Evolutionary conservation across 495 filamentous ascomycete species (phyloP), one percentile per base, ranked within the genome.

Genomic region (Podospora appendiculata): DNA sequence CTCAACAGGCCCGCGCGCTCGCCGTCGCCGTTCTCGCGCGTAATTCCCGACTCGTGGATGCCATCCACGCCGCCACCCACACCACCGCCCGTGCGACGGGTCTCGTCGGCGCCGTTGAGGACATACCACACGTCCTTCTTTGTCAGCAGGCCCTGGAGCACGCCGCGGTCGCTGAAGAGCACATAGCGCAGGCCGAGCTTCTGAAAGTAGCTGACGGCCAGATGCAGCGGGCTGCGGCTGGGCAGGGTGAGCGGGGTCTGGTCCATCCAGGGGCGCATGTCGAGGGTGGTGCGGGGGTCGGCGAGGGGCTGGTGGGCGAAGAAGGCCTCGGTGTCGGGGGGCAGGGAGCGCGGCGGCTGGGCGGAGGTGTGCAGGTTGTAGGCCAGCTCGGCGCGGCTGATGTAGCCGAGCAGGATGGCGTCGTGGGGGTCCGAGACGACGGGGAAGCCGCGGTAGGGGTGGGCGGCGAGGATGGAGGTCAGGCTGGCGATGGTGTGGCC

Each of bases 71-170:
- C 25, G n/a, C 32, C 41, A 18, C 9, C 12, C 35, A 57, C 32
- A 45, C 49, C 16, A 10, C 58, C 62, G 14, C 55, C 59, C 32
- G 67, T 62, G 14, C 69, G 58, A 7, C 71, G 57, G 52, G 75
- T 76, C 68, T 83, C 84, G 58, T 90, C 86, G 13, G 84, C 81
- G 17, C 86, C 87, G 64, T 95, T 90, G 10, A 98, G 71, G 16
- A 95, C 82, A 59, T 87, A 89, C 87, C 90, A 96, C n/a, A 95
- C 84, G 70, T 98, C 93, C 73, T 98, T 97, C 77, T 97, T 97
- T 17, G 94, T 98, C 58, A 97, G 68, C 44, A 98, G 62, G 1
- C 93, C 93, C 64, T 88, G 84, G 40, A 98, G 66, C 34, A 82
- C 76, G 8, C 93, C 94, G 56, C 83, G 80, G 48, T 94, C 85